Evolutionary conservation across 768 basidiomycete species (phyloP).

Genomic region (Pleurotus cornucopiae): DNA sequence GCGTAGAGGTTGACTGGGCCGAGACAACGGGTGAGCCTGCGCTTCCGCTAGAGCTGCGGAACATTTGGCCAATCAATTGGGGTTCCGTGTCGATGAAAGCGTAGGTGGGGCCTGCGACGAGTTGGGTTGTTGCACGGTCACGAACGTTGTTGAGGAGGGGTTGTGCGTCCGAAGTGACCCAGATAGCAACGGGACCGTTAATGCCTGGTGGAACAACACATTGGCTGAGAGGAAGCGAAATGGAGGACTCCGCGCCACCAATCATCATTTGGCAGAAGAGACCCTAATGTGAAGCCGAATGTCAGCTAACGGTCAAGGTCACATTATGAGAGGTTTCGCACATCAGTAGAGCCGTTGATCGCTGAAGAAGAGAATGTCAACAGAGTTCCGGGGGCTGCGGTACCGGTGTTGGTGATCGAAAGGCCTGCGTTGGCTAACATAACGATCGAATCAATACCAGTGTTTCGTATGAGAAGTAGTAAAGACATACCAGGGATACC

Average conservation of each 20-base stretch:
- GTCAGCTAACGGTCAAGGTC: neutral
- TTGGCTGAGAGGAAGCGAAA: slow-evolving; percentile 52
- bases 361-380: slow-evolving; percentile 59
- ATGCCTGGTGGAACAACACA: slow-evolving; percentile 65
- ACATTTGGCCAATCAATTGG: slow-evolving; percentile 46
- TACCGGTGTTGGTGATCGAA: slow-evolving; percentile 58
- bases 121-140: slow-evolving; percentile 46
- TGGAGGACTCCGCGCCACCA: slow-evolving; percentile 52
- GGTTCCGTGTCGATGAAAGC: slow-evolving; percentile 60
- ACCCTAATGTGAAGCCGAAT: slow-evolving; percentile 28
- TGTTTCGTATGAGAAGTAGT: neutral
- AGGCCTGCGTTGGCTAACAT: slow-evolving; percentile 54
- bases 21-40: slow-evolving; percentile 10
- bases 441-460: neutral
- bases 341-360: slow-evolving; percentile 45
- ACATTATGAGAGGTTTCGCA: slow-evolving; percentile 21
- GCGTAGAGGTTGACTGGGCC: slow-evolving; percentile 17
- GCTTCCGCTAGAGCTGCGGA: slow-evolving; percentile 20
- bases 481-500: slow-evolving; percentile 46
- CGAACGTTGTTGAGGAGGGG: slow-evolving; percentile 61
- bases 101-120: slow-evolving; percentile 71
- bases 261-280: slow-evolving; percentile 75
- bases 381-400: slow-evolving; percentile 50
- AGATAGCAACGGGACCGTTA: slow-evolving; percentile 74
- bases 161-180: slow-evolving; percentile 57